Conservation (phyloP, 78 protist species). For the Pigoraptor vietnamica region DNA sequence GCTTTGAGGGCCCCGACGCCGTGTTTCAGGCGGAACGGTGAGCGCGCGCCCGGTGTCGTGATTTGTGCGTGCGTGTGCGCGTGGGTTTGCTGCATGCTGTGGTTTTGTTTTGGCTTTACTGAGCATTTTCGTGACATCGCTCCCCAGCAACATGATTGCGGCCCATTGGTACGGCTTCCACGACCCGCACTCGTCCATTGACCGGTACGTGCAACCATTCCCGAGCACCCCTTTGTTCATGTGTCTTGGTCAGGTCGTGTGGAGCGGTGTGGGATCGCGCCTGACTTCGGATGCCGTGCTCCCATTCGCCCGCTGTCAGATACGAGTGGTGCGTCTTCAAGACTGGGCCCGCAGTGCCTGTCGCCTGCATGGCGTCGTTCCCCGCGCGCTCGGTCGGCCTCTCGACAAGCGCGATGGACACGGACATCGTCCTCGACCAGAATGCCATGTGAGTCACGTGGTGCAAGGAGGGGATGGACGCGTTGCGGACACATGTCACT, state of each 20-base stretch:
- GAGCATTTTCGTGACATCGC: no score
- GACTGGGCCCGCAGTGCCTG: background rate
- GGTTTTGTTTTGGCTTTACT: no score
- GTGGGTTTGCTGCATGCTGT: no score
- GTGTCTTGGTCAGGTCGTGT: no score
- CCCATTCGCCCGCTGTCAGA: no score
- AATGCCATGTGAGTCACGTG: background rate
- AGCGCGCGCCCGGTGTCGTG: background rate
- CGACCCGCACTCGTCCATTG: background rate
- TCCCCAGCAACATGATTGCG: background rate
- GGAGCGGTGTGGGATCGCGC: no score
- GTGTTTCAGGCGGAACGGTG: background rate
- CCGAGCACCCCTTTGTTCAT: background rate
- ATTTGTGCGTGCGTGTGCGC: no score
- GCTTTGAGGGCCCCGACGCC: background rate
- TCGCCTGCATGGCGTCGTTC: background rate
- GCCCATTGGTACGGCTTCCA: constrained; percentile 7
- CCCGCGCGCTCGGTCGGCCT: background rate
- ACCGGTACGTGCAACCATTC: no score
- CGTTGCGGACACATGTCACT: no score
- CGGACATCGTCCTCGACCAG: background rate
- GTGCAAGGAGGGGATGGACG: no score
- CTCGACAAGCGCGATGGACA: background rate
- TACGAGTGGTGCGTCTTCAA: background rate
- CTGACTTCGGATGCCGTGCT: background rate